Evolutionary conservation across 139 green algal species (phyloP), one percentile per base, ranked within the genome.

Genomic region (Picochlorum sp.): DNA sequence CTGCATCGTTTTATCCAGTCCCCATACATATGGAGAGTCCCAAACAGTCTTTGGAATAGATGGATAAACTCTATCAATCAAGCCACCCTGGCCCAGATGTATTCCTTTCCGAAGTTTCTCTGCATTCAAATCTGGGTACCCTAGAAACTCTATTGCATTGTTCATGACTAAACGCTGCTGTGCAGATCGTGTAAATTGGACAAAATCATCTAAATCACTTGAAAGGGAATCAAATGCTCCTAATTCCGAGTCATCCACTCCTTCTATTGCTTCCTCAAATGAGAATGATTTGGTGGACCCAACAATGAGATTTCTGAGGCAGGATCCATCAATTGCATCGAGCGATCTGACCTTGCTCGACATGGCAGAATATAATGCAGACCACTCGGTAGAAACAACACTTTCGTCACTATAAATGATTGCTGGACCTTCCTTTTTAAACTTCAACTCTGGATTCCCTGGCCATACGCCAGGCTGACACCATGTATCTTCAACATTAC

Each of bases 281-380:
- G 20, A 21, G 57, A 65, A 18, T 28, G 58, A 31, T 16, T 8
- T 18, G 41, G 58, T 45, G 5, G 23, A 57, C n/a, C 71, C 71
- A 38, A 77, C 49, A 3, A 73, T 54, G 15, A 77, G 24, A 13
- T 38, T 60, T 34, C 62, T 61, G 38, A 73, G 66, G 57, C 71
- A 77, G 49, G 23, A n/a, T 31, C 58, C 58, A 18, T 65, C 20
- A n/a, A 45, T 23, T 7, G 21, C 58, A 52, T 65, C 58, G 5
- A 28, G 57, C 18, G 58, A 52, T 28, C 58, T 21, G 5, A 65
- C 20, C 13, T 23, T 16, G 21, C 58, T 31, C 20, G 21, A 21
- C 20, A 65, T 49, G 18, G 58, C 41, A 18, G 20, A 45, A 65
- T 57, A 65, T 30, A 65, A 65, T 31, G 58, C n/a, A 28, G 20